Conservation (phyloP, 495 filamentous ascomycete genomes). For the Copromyces sp. region DNA sequence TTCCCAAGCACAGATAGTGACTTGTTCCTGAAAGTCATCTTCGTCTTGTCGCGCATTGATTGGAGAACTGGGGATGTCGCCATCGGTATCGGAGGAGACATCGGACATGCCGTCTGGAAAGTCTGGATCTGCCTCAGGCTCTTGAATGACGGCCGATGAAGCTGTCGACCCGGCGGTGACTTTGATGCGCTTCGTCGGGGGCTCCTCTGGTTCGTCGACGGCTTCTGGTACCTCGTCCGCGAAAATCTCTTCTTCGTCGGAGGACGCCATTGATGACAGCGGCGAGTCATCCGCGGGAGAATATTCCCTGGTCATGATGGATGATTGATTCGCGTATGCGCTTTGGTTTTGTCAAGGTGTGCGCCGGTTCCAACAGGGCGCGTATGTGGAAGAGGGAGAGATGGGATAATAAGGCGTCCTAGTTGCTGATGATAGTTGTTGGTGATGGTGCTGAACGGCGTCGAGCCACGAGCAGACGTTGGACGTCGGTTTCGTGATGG, state of each 20-base stretch:
- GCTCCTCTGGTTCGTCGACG: slow-evolving; percentile 24
- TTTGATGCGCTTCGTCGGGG: slow-evolving; percentile 43
- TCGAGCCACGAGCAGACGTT: background rate
- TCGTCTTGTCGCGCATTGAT: slow-evolving; percentile 55
- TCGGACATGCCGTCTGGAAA: slow-evolving; percentile 38
- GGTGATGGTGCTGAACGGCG: background rate
- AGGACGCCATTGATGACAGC: slow-evolving; percentile 33
- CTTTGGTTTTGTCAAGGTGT: background rate
- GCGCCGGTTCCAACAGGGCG: background rate
- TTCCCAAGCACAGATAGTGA: slow-evolving; percentile 83
- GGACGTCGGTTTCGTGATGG: background rate
- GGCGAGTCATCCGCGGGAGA: slow-evolving; percentile 27
- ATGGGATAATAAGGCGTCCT: background rate
- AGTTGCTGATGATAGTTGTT: background rate
- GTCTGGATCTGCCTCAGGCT: slow-evolving; percentile 30
- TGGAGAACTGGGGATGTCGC: slow-evolving; percentile 67
- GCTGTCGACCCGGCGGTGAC: slow-evolving; percentile 32
- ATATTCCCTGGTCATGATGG: slow-evolving; percentile 20
- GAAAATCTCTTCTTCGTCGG: slow-evolving; percentile 38
- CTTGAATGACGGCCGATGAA: slow-evolving; percentile 34
- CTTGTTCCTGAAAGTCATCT: slow-evolving; percentile 79
- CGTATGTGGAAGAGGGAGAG: background rate
- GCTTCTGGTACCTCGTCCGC: slow-evolving; percentile 32
- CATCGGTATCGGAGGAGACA: slow-evolving; percentile 81
- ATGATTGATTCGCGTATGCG: background rate